Evolutionary conservation across 345 rosid species (phyloP), one percentile per base, ranked within the genome.

Genomic region (Lepidium didymum): DNA sequence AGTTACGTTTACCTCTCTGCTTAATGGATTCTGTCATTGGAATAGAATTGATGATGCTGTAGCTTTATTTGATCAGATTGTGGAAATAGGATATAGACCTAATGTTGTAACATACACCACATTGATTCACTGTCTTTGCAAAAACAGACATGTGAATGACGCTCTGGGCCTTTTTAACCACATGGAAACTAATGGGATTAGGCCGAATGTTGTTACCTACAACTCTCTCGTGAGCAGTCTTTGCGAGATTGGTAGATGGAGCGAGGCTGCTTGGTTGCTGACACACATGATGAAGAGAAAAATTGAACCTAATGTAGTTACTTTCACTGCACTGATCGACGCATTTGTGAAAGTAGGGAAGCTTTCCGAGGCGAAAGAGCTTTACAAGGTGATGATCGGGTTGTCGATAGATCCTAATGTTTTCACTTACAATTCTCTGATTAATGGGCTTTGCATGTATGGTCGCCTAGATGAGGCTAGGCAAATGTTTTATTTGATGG

Each of bases 371-470:
- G 86, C 84, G 43, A 29, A 11, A 15, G 62, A 51, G 13, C 54
- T 75, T 18, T 54, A 43, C 38, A 60, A 55, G 27, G 23, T 54
- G 61, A 77, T 82, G 84, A 61, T 56, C 10, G 27, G 35, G 1
- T 63, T 42, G 49, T 80, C 57, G 10, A 1, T 60, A 23, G 46
- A 18, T 5, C 86, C 86, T 52, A 63, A 63, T 42, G 71, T 79
- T 44, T 58, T 78, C 62, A 79, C 85, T 53, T 79, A 74, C 68
- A 81, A 35, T 19, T 68, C 85, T 0, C 18, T 81, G 49, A 79
- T 83, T 34, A 27, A 49, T 15, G 87, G 81, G 40, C 60, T 64
- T 61, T 83, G 85, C 38, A 40, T 38, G 70, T 31, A 46, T 1
- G 66, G 77, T 38, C 69, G 60, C 14, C 4, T 78, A 47, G 69